Percentiles rank a stretch among this genome's conserved stretches.
phyloP scores from a whole-genome alignment of 2,329 filamentous ascomycete species.

The Scedosporium minutisporum region DNA sequence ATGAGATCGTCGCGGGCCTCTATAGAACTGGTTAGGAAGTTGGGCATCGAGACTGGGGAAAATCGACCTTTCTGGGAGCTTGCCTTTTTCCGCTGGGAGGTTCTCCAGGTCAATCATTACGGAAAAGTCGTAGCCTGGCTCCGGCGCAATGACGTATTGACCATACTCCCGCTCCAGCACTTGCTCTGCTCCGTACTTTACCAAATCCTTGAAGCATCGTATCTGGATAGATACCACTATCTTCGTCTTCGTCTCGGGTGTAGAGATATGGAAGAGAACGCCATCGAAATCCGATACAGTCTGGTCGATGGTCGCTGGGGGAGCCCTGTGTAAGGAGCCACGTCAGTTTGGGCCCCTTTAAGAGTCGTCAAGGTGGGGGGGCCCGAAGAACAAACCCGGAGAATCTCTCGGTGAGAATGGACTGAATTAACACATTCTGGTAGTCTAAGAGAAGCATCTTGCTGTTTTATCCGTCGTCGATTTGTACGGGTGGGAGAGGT shows the following conservation, averaged over 20 bases:
- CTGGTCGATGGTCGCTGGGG: constrained; percentile 88
- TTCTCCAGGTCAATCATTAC: constrained; percentile 81
- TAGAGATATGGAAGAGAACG: constrained; percentile 97
- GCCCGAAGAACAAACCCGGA: constrained; percentile 48
- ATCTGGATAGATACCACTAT: constrained; percentile 92
- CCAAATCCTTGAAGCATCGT: constrained; percentile 86
- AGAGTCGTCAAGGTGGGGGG: background rate
- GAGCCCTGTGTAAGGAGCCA: constrained; percentile 49
- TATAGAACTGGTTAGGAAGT: constrained; percentile 19
- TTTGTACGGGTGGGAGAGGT: background rate
- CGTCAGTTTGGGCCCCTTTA: constrained; percentile 21
- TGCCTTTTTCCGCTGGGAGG: constrained; percentile 70
- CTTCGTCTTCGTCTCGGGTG: constrained; percentile 84
- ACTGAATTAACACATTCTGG: constrained; percentile 96
- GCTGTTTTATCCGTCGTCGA: background rate
- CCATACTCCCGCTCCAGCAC: constrained; percentile 94
- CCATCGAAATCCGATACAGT: constrained; percentile 98
- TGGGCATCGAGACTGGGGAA: background rate
- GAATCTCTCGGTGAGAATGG: constrained; percentile 89
- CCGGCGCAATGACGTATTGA: constrained; percentile 75
- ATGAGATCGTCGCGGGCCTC: constrained; percentile 83
- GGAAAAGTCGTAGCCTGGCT: constrained; percentile 93
- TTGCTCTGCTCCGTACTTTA: constrained; percentile 84
- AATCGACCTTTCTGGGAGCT: constrained; percentile 8
- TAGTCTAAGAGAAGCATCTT: constrained; percentile 91